A percentile compares a stretch with the other conserved stretches of the same genome.
Conservation (phyloP, 805 yeast species). For the Wickerhamomyces ciferrii region DNA sequence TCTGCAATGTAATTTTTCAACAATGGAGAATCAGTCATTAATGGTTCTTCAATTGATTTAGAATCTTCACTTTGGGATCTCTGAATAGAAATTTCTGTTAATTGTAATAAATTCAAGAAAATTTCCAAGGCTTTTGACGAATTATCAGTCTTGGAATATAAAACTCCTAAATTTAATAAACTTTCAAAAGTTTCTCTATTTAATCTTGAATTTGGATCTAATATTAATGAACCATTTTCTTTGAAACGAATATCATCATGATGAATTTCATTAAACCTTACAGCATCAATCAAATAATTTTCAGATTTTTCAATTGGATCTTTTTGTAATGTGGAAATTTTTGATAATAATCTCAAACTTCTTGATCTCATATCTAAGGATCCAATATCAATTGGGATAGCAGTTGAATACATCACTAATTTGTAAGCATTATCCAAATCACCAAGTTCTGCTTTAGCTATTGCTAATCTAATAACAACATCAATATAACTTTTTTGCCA, state of each 20-base stretch:
- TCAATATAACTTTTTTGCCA: constrained; percentile 31
- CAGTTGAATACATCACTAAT: constrained; percentile 24
- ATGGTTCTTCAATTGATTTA: constrained; percentile 9
- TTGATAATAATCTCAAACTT: constrained; percentile 32
- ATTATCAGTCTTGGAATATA: constrained; percentile 14
- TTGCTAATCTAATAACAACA: constrained; percentile 32
- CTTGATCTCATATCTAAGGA: constrained; percentile 14
- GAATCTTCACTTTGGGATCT: not conserved
- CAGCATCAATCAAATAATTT: constrained; percentile 22
- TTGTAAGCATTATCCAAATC: constrained; percentile 20
- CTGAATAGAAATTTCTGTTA: constrained; percentile 1
- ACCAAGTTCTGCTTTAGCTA: constrained; percentile 24
- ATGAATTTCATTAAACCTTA: constrained; percentile 19
- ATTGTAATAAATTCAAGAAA: constrained; percentile 24
- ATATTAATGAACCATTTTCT: constrained; percentile 12
- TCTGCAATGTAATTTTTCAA: constrained; percentile 38
- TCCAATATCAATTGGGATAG: constrained; percentile 25
- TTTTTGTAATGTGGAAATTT: constrained; percentile 17
- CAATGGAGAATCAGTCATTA: constrained; percentile 24
- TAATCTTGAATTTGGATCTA: constrained; percentile 9
- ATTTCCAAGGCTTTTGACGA: constrained; percentile 26
- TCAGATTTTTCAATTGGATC: constrained; percentile 21
- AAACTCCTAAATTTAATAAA: constrained; percentile 20
- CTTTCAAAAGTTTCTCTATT: constrained; percentile 18
- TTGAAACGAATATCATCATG: constrained; percentile 13